Base-by-base conservation (phyloP, 352 stramenopile genomes). In the Phytophthora palmivora region DNA sequence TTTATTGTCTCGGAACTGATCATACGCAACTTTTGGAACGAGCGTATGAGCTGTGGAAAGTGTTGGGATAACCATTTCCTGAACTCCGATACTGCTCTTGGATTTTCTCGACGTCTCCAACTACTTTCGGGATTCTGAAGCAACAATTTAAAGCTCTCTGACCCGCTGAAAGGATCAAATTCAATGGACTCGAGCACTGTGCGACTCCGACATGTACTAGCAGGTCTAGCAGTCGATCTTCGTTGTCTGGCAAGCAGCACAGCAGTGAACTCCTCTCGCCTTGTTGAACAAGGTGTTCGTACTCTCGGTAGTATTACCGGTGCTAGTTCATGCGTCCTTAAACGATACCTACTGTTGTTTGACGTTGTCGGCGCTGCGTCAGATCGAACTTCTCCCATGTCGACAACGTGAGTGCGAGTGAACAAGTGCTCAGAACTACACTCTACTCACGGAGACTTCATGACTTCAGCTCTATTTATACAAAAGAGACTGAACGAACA, bases 81-180 rank as follows among this genome's bases (percentile, higher is more conserved):
- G 32, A 86, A 86, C 0, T 60, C 30, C 0, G 18, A 16, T 1
- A 83, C 45, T 19, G 68, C 48, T 22, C 9, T 37, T 0, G 55
- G 43, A 14, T 81, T 68, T 30, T 57, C 43, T 45, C 77, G 59
- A 15, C 26, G 39, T 3, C n/a, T 18, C 9, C 8, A 11, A 43
- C 46, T 77, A 21, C 21, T 46, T 7, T 42, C 33, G 0, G 65
- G 71, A 18, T 63, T 53, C 52, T 76, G 63, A 1, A 72, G 47
- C 21, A 86, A 58, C 54, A 77, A 43, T 14, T 41, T 30, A 22
- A 71, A 82, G 34, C 63, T 78, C n/a, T 70, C 18, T 0, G 59
- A 66, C 7, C 62, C 51, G 12, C 54, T 70, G 55, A 86, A 82
- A n/a, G 71, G 68, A 14, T 86, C 77, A 22, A 86, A 86, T 9